These are phyloP conservation scores for Cryptosporidium sp. DNA, from an alignment of 169 alveolate species.

Conservation along the genomic window DNA sequence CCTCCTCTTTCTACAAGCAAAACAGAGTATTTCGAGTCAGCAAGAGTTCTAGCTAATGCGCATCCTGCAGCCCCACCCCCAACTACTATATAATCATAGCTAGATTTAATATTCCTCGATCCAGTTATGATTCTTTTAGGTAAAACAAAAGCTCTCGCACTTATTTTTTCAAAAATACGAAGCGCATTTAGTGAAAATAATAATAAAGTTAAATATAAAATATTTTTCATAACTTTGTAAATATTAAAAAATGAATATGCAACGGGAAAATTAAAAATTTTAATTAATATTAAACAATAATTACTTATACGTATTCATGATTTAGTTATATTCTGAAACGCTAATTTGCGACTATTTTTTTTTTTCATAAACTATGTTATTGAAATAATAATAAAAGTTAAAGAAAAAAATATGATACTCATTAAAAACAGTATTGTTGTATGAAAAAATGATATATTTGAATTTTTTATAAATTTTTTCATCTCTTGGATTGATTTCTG, in stretches of 20 bases:
- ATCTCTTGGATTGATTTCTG: constrained; percentile 43
- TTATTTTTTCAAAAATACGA: not conserved
- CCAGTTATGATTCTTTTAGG: not conserved
- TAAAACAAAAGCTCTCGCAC: not conserved
- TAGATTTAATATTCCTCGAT: constrained; percentile 19
- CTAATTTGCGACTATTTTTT: not conserved
- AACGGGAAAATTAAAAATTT: not conserved
- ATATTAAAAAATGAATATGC: not conserved
- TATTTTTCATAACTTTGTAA: not conserved
- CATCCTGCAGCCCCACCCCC: constrained; percentile 84
- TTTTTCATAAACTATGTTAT: constrained; percentile 39
- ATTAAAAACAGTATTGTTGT: constrained; percentile 3
- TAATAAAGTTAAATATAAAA: not conserved
- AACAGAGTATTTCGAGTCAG: constrained; percentile 78
- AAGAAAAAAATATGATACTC: constrained; percentile 37
- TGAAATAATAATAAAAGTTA: constrained; percentile 6
- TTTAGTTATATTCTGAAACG: not conserved
- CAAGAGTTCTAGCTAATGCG: constrained; percentile 81
- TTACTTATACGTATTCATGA: constrained; percentile 4
- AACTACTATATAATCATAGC: constrained; percentile 79
- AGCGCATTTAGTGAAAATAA: not conserved
- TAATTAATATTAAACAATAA: not conserved
- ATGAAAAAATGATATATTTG: constrained; percentile 21
- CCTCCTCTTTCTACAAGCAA: constrained; percentile 82
- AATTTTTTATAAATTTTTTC: constrained; percentile 5